A percentile compares a stretch with the other conserved stretches of the same genome.
These are phyloP conservation scores for Diaporthe capsici DNA, from an alignment of 2,329 filamentous ascomycete species.

Conservation along the genomic window DNA sequence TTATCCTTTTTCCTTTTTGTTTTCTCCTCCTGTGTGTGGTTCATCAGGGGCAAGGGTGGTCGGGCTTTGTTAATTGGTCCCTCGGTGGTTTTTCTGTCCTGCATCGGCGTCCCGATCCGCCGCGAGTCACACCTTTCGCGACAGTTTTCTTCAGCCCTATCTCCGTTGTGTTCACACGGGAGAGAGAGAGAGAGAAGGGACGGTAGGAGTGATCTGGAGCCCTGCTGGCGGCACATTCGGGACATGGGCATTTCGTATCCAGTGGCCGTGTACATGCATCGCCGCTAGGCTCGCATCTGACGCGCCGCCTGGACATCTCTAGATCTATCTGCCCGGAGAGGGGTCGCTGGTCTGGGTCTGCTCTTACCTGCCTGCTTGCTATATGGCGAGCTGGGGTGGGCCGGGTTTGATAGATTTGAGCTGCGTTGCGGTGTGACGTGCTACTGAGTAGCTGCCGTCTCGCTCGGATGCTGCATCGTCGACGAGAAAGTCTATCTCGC, in stretches of 20 bases:
- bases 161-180: neutral
- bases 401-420: neutral
- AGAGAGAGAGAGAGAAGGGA: neutral
- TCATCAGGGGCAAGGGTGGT: neutral
- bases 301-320: neutral
- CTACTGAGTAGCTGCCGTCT: conserved; percentile 17
- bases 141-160: conserved; percentile 28
- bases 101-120: conserved; percentile 9
- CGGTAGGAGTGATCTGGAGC: neutral
- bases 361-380: neutral
- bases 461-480: conserved; percentile 18
- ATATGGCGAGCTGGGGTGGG: neutral
- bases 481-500: conserved; percentile 22
- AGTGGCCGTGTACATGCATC: neutral
- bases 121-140: conserved; percentile 6
- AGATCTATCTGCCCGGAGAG: neutral
- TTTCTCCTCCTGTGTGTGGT: neutral
- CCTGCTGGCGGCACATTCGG: neutral
- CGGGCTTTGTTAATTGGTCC: neutral
- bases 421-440: conserved; percentile 24
- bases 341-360: neutral
- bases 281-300: neutral
- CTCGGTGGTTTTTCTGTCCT: conserved; percentile 21
- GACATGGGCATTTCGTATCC: neutral
- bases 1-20: neutral